A percentile compares a stretch with the other conserved stretches of the same genome.
These are phyloP conservation scores for Echria macrotheca DNA, from an alignment of 495 filamentous ascomycete species.

Conservation along the genomic window DNA sequence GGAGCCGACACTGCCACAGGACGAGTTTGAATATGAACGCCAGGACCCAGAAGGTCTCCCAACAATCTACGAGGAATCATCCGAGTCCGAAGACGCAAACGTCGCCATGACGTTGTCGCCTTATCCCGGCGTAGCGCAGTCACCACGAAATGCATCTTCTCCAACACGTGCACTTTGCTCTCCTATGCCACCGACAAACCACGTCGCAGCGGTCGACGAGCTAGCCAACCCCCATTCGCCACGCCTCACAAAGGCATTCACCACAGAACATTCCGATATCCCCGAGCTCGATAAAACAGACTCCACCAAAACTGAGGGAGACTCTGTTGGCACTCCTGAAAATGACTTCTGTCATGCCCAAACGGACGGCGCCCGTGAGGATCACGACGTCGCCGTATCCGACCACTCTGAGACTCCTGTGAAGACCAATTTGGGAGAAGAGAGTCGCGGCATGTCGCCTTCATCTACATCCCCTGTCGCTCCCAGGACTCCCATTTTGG, in stretches of 20 bases:
- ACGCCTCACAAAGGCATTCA: not conserved
- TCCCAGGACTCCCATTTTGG: too few relatives aligned
- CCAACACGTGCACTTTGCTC: too few relatives aligned
- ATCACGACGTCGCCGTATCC: not conserved
- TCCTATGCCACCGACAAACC: too few relatives aligned
- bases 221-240: conserved; percentile 20
- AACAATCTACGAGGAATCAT: conserved; percentile 26
- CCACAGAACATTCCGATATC: not conserved
- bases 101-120: not conserved
- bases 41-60: conserved; percentile 26
- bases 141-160: too few relatives aligned
- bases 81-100: conserved; percentile 5
- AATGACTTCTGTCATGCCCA: conserved; percentile 7
- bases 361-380: too few relatives aligned
- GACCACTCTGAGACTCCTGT: not conserved
- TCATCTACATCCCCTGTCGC: too few relatives aligned
- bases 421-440: too few relatives aligned
- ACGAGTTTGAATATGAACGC: conserved; percentile 8
- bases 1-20: too few relatives aligned
- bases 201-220: conserved; percentile 11
- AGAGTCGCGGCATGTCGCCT: too few relatives aligned
- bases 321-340: conserved; percentile 6
- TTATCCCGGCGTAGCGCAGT: too few relatives aligned
- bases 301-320: not conserved
- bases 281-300: not conserved